Percentiles rank a stretch among this genome's conserved stretches.
Evolutionary conservation across 257 asterid genomes (phyloP).

Genomic region (Fraxinus quadrangulata): DNA sequence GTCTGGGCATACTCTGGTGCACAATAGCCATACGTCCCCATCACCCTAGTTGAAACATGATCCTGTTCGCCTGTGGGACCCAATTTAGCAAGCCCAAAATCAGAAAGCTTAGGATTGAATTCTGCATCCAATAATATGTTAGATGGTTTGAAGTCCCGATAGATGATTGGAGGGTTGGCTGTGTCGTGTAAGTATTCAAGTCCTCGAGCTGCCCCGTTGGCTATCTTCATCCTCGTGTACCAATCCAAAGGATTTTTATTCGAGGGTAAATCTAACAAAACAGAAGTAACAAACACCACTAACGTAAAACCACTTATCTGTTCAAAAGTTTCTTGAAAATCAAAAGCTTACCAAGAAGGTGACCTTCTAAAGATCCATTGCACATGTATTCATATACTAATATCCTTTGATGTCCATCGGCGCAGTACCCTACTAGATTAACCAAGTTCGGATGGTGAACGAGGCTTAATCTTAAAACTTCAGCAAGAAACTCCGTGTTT

Average conservation of each 20-base stretch:
- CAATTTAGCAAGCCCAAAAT: slow-evolving; percentile 52
- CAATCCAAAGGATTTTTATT: slow-evolving; percentile 44
- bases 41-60: slow-evolving; percentile 48
- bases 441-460: slow-evolving; percentile 77
- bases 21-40: slow-evolving; percentile 55
- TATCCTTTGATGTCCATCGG: slow-evolving; percentile 88
- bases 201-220: slow-evolving; percentile 52
- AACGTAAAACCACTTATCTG: background rate
- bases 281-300: background rate
- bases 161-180: slow-evolving; percentile 46
- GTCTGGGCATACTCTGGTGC: slow-evolving; percentile 55
- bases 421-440: slow-evolving; percentile 80
- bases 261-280: slow-evolving; percentile 30
- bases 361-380: slow-evolving; percentile 77
- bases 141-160: slow-evolving; percentile 51
- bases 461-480: slow-evolving; percentile 72
- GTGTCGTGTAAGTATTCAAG: slow-evolving; percentile 49
- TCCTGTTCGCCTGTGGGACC: slow-evolving; percentile 43
- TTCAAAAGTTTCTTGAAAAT: background rate
- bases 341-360: slow-evolving; percentile 55
- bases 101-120: slow-evolving; percentile 49
- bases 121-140: slow-evolving; percentile 41
- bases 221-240: slow-evolving; percentile 48
- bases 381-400: slow-evolving; percentile 71
- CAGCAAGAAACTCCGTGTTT: slow-evolving; percentile 59